Evolutionary conservation across 257 asterid species (phyloP).

Genomic region (Plantago ovata): DNA sequence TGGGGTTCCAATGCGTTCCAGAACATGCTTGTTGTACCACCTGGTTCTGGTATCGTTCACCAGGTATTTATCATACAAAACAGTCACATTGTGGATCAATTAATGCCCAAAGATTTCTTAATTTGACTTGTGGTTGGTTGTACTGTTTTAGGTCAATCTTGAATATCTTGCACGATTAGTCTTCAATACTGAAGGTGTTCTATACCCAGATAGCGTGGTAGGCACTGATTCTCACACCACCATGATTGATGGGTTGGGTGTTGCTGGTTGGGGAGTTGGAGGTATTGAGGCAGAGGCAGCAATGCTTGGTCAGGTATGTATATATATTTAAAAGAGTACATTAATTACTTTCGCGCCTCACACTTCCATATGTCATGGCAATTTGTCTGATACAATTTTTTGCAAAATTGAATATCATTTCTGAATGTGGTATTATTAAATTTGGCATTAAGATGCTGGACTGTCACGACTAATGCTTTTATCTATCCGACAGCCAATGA

Average conservation of each 20-base stretch:
- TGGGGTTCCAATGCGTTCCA: constrained; percentile 97
- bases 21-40: constrained; percentile 98
- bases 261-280: constrained; percentile 99
- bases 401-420: constrained; percentile 8
- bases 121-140: constrained; percentile 9
- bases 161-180: constrained; percentile 95
- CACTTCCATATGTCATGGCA: too few relatives aligned
- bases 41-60: constrained; percentile 97
- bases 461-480: constrained; percentile 18
- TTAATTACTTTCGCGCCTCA: not conserved
- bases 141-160: constrained; percentile 68
- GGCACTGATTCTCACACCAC: constrained; percentile 98
- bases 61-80: constrained; percentile 53
- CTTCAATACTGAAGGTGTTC: constrained; percentile 72
- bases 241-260: constrained; percentile 95
- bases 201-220: constrained; percentile 94
- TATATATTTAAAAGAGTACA: constrained; percentile 17
- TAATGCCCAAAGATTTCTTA: not conserved
- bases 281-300: constrained; percentile 99
- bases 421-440: not conserved
- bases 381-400: too few relatives aligned
- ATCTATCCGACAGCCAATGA: constrained; percentile 70
- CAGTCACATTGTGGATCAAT: not conserved
- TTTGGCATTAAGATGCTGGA: constrained; percentile 19
- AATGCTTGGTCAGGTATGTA: constrained; percentile 92